These are phyloP conservation scores for Oidium heveae DNA, from an alignment of 2,329 filamentous ascomycete species.

Conservation along the genomic window DNA sequence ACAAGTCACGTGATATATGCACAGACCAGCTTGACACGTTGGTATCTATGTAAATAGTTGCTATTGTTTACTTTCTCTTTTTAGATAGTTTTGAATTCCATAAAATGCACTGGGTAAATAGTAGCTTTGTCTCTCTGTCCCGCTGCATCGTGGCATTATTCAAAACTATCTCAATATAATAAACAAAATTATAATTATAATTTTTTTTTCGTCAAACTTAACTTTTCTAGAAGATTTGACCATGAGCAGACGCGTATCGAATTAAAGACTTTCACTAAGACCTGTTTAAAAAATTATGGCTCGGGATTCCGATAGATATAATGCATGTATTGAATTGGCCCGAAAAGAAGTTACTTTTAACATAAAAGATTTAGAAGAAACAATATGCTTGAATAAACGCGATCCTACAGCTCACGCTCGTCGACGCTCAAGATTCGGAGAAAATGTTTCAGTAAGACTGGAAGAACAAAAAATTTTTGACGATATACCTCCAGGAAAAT, in stretches of 20 bases:
- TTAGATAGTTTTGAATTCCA: background rate
- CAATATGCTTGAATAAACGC: background rate
- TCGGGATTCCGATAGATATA: background rate
- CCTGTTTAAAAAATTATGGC: background rate
- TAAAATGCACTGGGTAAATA: background rate
- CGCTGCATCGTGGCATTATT: background rate
- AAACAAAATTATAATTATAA: background rate
- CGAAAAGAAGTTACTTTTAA: background rate
- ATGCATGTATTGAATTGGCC: background rate
- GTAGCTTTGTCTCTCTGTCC: background rate
- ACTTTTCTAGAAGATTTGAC: background rate
- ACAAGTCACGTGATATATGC: background rate
- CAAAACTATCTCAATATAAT: background rate
- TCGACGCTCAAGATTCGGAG: background rate
- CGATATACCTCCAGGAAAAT: background rate
- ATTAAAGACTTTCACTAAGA: no score
- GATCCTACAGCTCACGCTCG: background rate
- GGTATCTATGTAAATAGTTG: background rate
- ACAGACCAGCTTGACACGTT: background rate
- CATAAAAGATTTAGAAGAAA: background rate
- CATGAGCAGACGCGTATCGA: background rate
- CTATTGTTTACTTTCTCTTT: background rate
- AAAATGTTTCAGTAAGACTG: background rate
- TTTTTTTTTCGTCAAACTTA: background rate
- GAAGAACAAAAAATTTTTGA: background rate